A percentile compares a stretch with the other conserved stretches of the same genome.
Conservation (phyloP, 2,329 filamentous ascomycete species). For the Aspergillus ruber region DNA sequence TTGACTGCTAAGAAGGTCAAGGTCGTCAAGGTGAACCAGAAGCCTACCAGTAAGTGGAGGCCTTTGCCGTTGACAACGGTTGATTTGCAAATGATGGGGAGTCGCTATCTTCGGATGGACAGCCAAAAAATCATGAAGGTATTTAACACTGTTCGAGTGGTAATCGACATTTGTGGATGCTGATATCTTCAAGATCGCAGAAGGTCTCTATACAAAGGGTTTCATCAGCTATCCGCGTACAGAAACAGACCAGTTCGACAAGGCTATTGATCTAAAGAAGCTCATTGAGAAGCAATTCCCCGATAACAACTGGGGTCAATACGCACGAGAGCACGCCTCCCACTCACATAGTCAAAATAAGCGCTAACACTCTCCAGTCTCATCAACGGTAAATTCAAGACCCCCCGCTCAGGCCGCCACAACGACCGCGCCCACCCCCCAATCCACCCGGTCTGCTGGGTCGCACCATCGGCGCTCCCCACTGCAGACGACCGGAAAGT, state of each 20-base stretch:
- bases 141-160: slow-evolving; percentile 3
- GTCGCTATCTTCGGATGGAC: slow-evolving; percentile 79
- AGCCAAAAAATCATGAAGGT: slow-evolving; percentile 84
- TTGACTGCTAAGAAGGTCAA: slow-evolving; percentile 68
- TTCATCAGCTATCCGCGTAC: slow-evolving; percentile 98
- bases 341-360: neutral
- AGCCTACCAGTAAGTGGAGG: slow-evolving; percentile 89
- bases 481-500: slow-evolving; percentile 64
- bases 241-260: slow-evolving; percentile 92
- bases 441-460: slow-evolving; percentile 91
- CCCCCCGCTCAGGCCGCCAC: slow-evolving; percentile 74
- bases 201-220: slow-evolving; percentile 82
- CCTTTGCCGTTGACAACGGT: slow-evolving; percentile 91
- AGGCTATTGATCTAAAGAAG: slow-evolving; percentile 72
- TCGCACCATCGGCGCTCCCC: slow-evolving; percentile 51
- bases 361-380: slow-evolving; percentile 39
- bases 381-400: slow-evolving; percentile 67
- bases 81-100: slow-evolving; percentile 93
- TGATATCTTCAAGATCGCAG: slow-evolving; percentile 50
- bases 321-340: slow-evolving; percentile 56
- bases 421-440: slow-evolving; percentile 97
- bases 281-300: slow-evolving; percentile 79
- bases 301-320: slow-evolving; percentile 70
- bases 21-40: slow-evolving; percentile 80
- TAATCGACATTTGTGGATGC: neutral